These are phyloP conservation scores for Aschersonia sp. DNA, from an alignment of 2,329 filamentous ascomycete genomes.

Conservation along the genomic window DNA sequence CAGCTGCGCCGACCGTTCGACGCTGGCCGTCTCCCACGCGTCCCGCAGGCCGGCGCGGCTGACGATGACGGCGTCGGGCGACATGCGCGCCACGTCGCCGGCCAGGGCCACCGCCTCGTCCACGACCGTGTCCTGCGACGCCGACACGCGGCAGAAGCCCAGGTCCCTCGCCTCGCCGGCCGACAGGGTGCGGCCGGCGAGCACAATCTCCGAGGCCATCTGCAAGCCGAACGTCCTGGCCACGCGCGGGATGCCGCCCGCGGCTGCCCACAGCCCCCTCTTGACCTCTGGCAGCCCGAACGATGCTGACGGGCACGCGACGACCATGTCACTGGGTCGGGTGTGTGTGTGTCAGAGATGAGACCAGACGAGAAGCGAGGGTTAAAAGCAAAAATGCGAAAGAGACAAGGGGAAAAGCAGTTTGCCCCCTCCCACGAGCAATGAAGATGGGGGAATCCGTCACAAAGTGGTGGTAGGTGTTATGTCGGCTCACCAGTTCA, in stretches of 20 bases:
- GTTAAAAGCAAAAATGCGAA: background rate
- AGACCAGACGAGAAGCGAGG: background rate
- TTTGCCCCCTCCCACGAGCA: background rate
- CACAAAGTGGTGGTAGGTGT: background rate
- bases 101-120: slow-evolving; percentile 21
- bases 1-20: slow-evolving; percentile 23
- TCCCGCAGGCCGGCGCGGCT: slow-evolving; percentile 23
- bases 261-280: slow-evolving; percentile 37
- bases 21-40: slow-evolving; percentile 23
- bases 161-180: slow-evolving; percentile 20
- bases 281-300: slow-evolving; percentile 40
- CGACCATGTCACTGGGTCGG: slow-evolving; percentile 29
- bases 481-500: slow-evolving; percentile 29
- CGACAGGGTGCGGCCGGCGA: slow-evolving; percentile 29
- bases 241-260: slow-evolving; percentile 34
- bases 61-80: slow-evolving; percentile 22
- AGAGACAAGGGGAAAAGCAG: background rate
- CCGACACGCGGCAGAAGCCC: slow-evolving; percentile 17
- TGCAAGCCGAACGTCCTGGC: slow-evolving; percentile 30
- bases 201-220: slow-evolving; percentile 31
- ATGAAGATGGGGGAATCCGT: too few species aligned
- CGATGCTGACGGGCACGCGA: slow-evolving; percentile 33
- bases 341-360: background rate
- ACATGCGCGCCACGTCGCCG: slow-evolving; percentile 17
- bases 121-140: slow-evolving; percentile 22